Evolutionary conservation across 805 yeast genomes (phyloP).

Genomic region (Sungouiella thailandica): DNA sequence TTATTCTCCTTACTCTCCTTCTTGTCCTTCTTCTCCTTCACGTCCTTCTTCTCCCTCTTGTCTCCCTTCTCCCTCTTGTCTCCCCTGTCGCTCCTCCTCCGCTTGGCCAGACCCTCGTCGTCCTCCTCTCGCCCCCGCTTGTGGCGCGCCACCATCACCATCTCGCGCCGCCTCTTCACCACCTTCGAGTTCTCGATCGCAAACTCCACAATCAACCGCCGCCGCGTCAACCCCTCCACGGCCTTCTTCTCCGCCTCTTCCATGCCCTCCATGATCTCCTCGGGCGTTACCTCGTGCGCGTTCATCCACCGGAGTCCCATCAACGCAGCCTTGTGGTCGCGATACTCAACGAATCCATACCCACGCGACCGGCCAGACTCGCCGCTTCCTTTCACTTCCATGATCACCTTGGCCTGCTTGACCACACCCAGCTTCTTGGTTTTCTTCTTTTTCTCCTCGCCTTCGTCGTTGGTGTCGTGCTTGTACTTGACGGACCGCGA

Average conservation of each 20-base stretch:
- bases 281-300: slow-evolving; percentile 75
- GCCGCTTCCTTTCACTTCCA: slow-evolving; percentile 87
- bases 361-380: slow-evolving; percentile 91
- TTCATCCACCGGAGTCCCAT: slow-evolving; percentile 98
- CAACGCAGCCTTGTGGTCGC: slow-evolving; percentile 87
- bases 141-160: slow-evolving; percentile 38
- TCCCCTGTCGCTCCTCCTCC: slow-evolving; percentile 28
- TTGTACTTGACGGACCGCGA: slow-evolving; percentile 72
- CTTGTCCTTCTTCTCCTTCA: slow-evolving; percentile 19
- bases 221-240: slow-evolving; percentile 51
- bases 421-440: slow-evolving; percentile 85
- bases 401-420: slow-evolving; percentile 86
- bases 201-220: slow-evolving; percentile 88
- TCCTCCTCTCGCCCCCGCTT: slow-evolving; percentile 24
- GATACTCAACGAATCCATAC: slow-evolving; percentile 89
- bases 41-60: slow-evolving; percentile 34
- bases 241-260: slow-evolving; percentile 62
- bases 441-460: slow-evolving; percentile 41
- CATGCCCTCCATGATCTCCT: slow-evolving; percentile 69
- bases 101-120: slow-evolving; percentile 15
- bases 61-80: slow-evolving; percentile 37
- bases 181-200: slow-evolving; percentile 95
- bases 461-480: slow-evolving; percentile 31
- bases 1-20: slow-evolving; percentile 16
- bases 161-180: slow-evolving; percentile 82